Evolutionary conservation across 2,329 filamentous ascomycete species (phyloP).

Genomic region (Didymella keratinophila): DNA sequence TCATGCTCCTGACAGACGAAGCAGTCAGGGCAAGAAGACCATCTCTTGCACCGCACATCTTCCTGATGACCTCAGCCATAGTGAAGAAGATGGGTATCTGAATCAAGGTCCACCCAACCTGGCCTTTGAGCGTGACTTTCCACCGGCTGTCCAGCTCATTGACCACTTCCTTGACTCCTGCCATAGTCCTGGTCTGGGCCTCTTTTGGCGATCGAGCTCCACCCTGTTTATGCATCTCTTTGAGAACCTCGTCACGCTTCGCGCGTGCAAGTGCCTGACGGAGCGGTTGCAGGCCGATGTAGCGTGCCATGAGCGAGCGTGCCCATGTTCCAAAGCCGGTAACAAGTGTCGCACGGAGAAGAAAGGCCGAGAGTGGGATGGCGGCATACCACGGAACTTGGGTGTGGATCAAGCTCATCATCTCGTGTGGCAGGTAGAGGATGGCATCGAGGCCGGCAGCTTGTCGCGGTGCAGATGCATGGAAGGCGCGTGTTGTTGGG

Average conservation of each 20-base stretch:
- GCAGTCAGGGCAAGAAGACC: slow-evolving; percentile 41
- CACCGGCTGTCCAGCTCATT: slow-evolving; percentile 40
- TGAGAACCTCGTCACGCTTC: slow-evolving; percentile 31
- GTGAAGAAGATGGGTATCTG: slow-evolving; percentile 49
- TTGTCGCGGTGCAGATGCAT: slow-evolving; percentile 54
- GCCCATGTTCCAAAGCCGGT: slow-evolving; percentile 56
- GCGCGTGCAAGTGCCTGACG: slow-evolving; percentile 41
- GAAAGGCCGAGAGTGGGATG: slow-evolving; percentile 63
- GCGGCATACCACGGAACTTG: slow-evolving; percentile 63
- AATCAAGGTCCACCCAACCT: slow-evolving; percentile 40
- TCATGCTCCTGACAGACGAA: slow-evolving; percentile 20
- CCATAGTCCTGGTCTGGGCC: slow-evolving; percentile 20
- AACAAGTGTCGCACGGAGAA: slow-evolving; percentile 58
- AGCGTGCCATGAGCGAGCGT: slow-evolving; percentile 51
- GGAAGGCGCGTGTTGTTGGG: slow-evolving; percentile 55
- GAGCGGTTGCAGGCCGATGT: slow-evolving; percentile 54
- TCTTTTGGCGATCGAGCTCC: slow-evolving; percentile 33
- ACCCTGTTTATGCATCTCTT: slow-evolving; percentile 21
- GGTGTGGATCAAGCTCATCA: slow-evolving; percentile 62
- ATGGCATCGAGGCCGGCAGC: slow-evolving; percentile 54
- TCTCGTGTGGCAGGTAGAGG: slow-evolving; percentile 54
- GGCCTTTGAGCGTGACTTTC: slow-evolving; percentile 36
- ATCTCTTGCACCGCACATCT: slow-evolving; percentile 43
- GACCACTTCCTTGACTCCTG: slow-evolving; percentile 33
- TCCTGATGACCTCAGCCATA: slow-evolving; percentile 48